Evolutionary conservation across 352 stramenopile species (phyloP).

Genomic region (Pythium aquatile): DNA sequence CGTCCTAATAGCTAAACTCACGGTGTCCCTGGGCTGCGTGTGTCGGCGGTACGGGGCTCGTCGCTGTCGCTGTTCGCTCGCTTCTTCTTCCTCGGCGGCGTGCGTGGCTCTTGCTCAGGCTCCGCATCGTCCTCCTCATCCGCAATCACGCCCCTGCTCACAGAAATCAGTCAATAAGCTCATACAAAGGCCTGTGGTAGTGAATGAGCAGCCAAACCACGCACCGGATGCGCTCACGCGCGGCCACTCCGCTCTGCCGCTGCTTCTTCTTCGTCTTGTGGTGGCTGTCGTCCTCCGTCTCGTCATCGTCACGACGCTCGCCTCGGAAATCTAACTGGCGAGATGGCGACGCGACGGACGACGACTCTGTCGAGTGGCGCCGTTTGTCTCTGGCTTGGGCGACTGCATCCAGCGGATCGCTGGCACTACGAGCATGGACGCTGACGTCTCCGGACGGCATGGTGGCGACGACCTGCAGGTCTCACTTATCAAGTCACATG

Average conservation of each 20-base stretch:
- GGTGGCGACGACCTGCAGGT: background rate
- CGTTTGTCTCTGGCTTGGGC: background rate
- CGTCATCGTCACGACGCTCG: constrained; percentile 20
- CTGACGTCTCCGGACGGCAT: background rate
- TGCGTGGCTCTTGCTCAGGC: background rate
- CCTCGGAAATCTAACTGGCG: constrained; percentile 38
- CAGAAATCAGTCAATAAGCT: background rate
- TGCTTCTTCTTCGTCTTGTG: background rate
- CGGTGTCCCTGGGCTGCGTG: background rate
- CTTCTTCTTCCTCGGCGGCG: background rate
- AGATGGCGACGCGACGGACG: constrained; percentile 7
- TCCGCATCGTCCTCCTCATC: background rate
- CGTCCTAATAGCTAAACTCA: background rate
- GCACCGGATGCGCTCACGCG: background rate
- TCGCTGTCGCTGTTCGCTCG: background rate
- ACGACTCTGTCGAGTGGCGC: background rate
- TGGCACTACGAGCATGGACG: background rate
- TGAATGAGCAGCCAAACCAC: background rate
- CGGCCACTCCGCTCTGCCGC: background rate
- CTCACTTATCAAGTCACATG: background rate
- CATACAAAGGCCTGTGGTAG: too few relatives aligned
- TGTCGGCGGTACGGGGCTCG: background rate
- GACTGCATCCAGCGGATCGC: background rate
- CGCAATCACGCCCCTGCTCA: background rate
- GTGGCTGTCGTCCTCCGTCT: background rate